Base-by-base conservation (phyloP, 306 rosid genomes). In the Casuarina glauca region DNA sequence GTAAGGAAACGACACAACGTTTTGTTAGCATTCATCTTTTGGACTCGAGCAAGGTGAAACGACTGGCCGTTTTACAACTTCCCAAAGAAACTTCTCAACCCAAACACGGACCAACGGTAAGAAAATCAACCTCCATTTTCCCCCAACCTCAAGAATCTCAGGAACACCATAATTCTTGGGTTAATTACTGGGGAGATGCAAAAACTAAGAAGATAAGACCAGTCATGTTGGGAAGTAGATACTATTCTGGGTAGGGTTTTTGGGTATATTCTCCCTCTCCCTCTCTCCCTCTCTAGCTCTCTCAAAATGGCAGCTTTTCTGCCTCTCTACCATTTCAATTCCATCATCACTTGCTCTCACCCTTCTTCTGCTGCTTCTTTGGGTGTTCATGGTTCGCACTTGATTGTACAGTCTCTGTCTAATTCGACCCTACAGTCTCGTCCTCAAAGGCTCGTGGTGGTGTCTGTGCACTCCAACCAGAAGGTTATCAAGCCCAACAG, bases 391-490 rank as follows among this genome's bases (percentile, higher is more conserved):
- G 73, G 5, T 1, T 58, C 83, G 53, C 81, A 60, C 7, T 79
- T 74, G 67, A 13, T 32, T 1, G 20, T 62, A 35, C 75, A 60
- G 0, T 60, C 72, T 26, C 76, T 62, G 68, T 73, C 81, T 1
- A 71, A 19, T 32, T 74, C 46, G 70, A 15, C 36, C 53, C 71
- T 70, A 57, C 74, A 38, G 48, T 73, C 4, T 9, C 75, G 15
- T 3, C 6, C 74, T n/a, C 46, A 72, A 68, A 76, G 84, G 69
- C 74, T 89, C 62, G 83, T 85, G 43, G 87, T 84, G 71, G 78
- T 81, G 70, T 90, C 97, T 0, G 86, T 93, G 8, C 99, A 95
- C 86, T 91, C 99, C 78, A 95, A 81, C 82, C 88, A 93, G 0
- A 88, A 53, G 26, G 81, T 95, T 82, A 78, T 93, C 78, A 95